Percentiles rank a stretch among this genome's conserved stretches.
These are phyloP conservation scores for Carnegiea gigantea DNA, from an alignment of 179 eudicot genomes.

Conservation along the genomic window DNA sequence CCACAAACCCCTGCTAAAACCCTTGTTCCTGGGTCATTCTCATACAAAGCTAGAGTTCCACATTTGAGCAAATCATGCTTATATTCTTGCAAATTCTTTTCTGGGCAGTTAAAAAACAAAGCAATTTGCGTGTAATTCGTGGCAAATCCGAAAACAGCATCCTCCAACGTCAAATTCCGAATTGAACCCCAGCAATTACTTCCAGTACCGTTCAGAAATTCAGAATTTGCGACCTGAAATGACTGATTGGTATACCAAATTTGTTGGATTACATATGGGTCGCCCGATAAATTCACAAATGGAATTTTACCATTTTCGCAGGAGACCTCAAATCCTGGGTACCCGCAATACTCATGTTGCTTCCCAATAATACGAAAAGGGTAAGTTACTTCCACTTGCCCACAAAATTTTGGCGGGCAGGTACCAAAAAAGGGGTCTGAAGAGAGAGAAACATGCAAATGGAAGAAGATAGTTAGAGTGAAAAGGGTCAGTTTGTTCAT, in stretches of 20 bases:
- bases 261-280: slow-evolving; percentile 6
- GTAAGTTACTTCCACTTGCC: neutral
- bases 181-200: slow-evolving; percentile 1
- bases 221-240: slow-evolving; percentile 18
- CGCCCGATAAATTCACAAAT: slow-evolving; percentile 22
- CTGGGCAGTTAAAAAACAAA: slow-evolving; percentile 17
- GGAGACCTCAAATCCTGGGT: slow-evolving; percentile 29
- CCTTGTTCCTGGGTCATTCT: slow-evolving; percentile 11
- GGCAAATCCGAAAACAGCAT: neutral
- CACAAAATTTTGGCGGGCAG: neutral
- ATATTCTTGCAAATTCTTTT: neutral
- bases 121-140: neutral
- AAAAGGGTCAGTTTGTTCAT: slow-evolving; percentile 3
- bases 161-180: slow-evolving; percentile 11
- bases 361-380: slow-evolving; percentile 21
- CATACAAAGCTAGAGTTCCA: slow-evolving; percentile 18
- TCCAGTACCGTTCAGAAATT: neutral
- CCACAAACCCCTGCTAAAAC: slow-evolving; percentile 14
- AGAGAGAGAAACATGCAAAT: neutral
- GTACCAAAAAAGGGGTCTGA: neutral
- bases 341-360: slow-evolving; percentile 27
- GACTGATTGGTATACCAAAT: slow-evolving; percentile 17
- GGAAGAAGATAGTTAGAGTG: neutral
- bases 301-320: neutral
- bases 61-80: slow-evolving; percentile 9